Base-by-base conservation (phyloP, 1,284 basidiomycete genomes). In the Rhodotorula sp. region DNA sequence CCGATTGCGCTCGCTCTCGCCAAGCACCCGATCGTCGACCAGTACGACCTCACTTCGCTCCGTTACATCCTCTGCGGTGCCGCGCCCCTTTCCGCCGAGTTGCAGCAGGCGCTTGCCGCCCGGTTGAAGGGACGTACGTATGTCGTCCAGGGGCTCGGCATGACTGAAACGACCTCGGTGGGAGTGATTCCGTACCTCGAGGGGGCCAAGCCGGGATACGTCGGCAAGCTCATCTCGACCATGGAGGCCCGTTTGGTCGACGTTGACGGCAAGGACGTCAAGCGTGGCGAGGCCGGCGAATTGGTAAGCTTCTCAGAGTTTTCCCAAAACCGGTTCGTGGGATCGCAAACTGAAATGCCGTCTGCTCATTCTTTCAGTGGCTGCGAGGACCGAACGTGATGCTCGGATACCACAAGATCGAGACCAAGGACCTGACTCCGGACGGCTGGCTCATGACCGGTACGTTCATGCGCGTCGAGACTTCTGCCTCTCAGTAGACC, bases 1-100 rank as follows among this genome's bases (percentile, higher is more conserved):
- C 76, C 76, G 2, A 72, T 76, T 37, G 69, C 72, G 1, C 72
- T 76, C 29, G 75, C 66, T 2, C 64, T 77, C 29, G 75, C 76
- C 8, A 75, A 75, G 62, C 72, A 73, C 62, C 71, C 73, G 1
- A 55, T 74, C 14, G 74, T 76, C 30, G 65, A 68, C 48, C 65
- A 75, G n/a, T 77, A 69, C 61, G 71, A 75, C 62, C 64, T 76
- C 14, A 59, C 62, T 2, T 67, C 69, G 14, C 54, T 77, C 4
- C 60, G 63, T 58, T 73, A 64, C 66, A 71, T 75, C 33, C 65
- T 77, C 22, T 66, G 59, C 30, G 74, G 74, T 2, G 74, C 72
- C 8, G 74, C 74, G 1, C 74, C 74, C 1, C 49, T 75, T 0
- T 68, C 65, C 0, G 72, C 67, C 5, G 70, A 67, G 14, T 49